phyloP scores from a whole-genome alignment of 2,329 filamentous ascomycete species.

The Penicillium sp. region DNA sequence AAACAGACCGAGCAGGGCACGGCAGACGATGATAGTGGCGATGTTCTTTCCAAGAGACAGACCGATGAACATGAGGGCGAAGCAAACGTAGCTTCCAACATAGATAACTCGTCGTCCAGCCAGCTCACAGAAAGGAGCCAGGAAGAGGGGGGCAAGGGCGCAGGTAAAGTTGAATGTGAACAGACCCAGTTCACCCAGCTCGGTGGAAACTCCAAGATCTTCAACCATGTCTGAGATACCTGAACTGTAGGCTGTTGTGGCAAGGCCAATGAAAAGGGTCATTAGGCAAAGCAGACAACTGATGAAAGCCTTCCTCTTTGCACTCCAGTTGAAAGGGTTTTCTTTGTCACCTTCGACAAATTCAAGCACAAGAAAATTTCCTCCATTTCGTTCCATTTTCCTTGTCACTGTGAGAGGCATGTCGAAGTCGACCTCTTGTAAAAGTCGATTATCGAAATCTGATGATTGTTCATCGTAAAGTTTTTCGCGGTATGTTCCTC shows the following conservation, averaged over 20 bases:
- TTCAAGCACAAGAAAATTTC: conserved; percentile 49
- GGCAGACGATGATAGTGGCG: conserved; percentile 50
- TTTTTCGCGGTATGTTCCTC: conserved; percentile 29
- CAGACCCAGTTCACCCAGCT: conserved; percentile 51
- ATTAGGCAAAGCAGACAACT: conserved; percentile 52
- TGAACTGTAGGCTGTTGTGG: conserved; percentile 56
- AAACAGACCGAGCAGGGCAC: conserved; percentile 51
- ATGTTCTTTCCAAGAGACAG: conserved; percentile 52
- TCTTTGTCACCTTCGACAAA: conserved; percentile 50
- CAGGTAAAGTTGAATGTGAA: conserved; percentile 54
- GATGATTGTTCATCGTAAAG: conserved; percentile 21
- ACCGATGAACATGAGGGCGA: conserved; percentile 51
- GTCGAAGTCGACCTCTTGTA: conserved; percentile 48
- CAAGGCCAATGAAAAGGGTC: conserved; percentile 57
- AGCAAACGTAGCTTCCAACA: conserved; percentile 48
- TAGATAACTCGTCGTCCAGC: conserved; percentile 52
- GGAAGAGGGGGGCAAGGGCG: conserved; percentile 49
- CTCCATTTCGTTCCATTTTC: conserved; percentile 43
- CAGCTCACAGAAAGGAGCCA: conserved; percentile 54
- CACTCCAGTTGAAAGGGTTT: conserved; percentile 56
- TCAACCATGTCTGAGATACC: conserved; percentile 49
- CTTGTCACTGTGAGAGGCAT: conserved; percentile 52
- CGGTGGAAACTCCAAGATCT: conserved; percentile 45
- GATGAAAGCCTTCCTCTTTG: conserved; percentile 48
- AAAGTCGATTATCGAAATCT: conserved; percentile 15